A percentile compares a stretch with the other conserved stretches of the same genome.
Evolutionary conservation across 2,329 filamentous ascomycete genomes (phyloP).

Genomic region (Verticillium albo-atrum): DNA sequence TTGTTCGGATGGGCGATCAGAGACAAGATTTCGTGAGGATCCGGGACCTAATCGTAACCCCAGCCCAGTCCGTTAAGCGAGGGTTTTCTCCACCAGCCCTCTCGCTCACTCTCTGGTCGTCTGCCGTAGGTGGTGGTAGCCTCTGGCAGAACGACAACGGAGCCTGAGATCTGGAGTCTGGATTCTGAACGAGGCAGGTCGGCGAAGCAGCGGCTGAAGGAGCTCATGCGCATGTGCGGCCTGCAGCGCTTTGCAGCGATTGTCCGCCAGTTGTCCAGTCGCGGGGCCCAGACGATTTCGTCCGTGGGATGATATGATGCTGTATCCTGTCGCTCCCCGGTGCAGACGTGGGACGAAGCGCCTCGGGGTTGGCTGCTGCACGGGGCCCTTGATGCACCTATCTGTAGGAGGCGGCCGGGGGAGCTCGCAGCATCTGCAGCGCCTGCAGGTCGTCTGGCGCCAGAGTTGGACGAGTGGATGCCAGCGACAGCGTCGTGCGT

Average conservation of each 20-base stretch:
- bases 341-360: not conserved
- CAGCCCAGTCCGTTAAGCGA: not conserved
- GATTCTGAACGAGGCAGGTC: too few relatives aligned
- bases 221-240: not conserved
- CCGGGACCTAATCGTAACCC: not conserved
- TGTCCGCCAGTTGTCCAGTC: not conserved
- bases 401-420: not conserved
- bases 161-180: too few relatives aligned
- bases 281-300: not conserved
- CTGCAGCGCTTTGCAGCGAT: not conserved
- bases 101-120: not conserved
- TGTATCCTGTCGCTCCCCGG: not conserved
- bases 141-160: too few relatives aligned
- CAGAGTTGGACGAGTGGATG: not conserved
- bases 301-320: not conserved
- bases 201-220: not conserved
- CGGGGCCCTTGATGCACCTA: not conserved
- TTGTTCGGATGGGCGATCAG: not conserved
- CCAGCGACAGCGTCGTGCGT: not conserved
- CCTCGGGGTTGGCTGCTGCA: not conserved
- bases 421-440: not conserved
- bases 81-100: not conserved
- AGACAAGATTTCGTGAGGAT: not conserved
- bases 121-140: too few relatives aligned
- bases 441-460: not conserved